Evolutionary conservation across 805 yeast species (phyloP).

Genomic region (Wickerhamia fluorescens): DNA sequence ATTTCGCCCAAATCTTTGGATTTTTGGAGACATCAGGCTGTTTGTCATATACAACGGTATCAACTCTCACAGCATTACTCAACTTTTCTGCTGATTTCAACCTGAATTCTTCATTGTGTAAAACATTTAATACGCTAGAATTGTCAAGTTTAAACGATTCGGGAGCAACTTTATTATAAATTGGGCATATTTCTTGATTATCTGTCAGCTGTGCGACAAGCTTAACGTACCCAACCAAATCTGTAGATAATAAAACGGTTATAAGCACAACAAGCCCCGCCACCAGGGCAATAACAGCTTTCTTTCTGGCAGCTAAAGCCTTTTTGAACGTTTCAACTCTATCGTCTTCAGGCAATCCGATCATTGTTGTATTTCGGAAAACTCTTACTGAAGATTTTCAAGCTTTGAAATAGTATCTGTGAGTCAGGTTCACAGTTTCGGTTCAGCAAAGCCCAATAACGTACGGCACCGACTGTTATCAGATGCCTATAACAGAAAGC

Average conservation of each 20-base stretch:
- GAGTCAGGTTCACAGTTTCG: too few relatives aligned
- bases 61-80: constrained; percentile 54
- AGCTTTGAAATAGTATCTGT: too few relatives aligned
- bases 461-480: too few relatives aligned
- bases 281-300: too few relatives aligned
- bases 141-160: constrained; percentile 23
- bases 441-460: too few relatives aligned
- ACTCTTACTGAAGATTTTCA: too few relatives aligned
- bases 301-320: too few relatives aligned
- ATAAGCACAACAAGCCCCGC: too few relatives aligned
- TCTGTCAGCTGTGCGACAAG: background rate
- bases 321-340: too few relatives aligned
- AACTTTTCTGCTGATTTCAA: constrained; percentile 35
- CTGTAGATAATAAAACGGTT: background rate
- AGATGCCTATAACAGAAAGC: too few relatives aligned
- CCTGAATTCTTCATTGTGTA: constrained; percentile 20
- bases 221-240: background rate
- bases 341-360: too few relatives aligned
- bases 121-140: constrained; percentile 21
- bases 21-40: constrained; percentile 44
- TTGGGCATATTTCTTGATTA: constrained; percentile 1
- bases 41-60: constrained; percentile 56
- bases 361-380: too few relatives aligned
- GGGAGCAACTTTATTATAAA: constrained; percentile 11
- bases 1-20: constrained; percentile 40